Base-by-base conservation (phyloP, 768 basidiomycete genomes). In the Grammothele lineata region DNA sequence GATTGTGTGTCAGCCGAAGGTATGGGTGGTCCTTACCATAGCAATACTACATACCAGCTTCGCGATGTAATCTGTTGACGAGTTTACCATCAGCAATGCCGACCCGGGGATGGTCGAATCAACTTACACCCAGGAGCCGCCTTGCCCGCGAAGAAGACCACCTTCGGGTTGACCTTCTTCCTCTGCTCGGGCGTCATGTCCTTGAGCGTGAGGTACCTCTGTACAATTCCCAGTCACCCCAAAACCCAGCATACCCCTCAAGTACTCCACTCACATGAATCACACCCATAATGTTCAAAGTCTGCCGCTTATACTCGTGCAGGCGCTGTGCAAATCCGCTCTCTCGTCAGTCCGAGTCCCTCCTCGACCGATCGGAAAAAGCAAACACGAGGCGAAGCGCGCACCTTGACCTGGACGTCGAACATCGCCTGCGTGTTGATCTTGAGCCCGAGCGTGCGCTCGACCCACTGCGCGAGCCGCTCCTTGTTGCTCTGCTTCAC, bases 61-160 rank as follows among this genome's bases (percentile, higher is more conserved):
- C 19, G 94, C 94, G 53, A 92, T 86, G 69, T 88, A 92, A 62
- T 94, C 87, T 87, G 37, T 14, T 36, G 4, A 39, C 15, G 5
- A 10, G 15, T 24, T 18, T 15, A 47, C 40, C 33, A 64, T 45
- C 50, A 51, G 47, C 26, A 9, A 53, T 17, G 14, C 27, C 33
- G 18, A 37, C 10, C 4, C 17, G 36, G n/a, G 17, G 11, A 12
- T n/a, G 33, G 22, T 27, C 24, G 17, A 15, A 12, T 22, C 17
- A 6, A 70, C 83, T 61, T 62, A 87, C 85, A 92, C 48, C 83
- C 94, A 32, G 95, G 95, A 0, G 95, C 95, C 43, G 95, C 93
- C 65, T 97, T 97, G 53, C 96, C 95, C 25, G 92, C 95, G 54
- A 99, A 98, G 74, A 99, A 88, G n/a, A 92, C 86, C 17, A 92